Conservation (phyloP, 2,329 filamentous ascomycete species). For the Scolecobasidium constrictum region DNA sequence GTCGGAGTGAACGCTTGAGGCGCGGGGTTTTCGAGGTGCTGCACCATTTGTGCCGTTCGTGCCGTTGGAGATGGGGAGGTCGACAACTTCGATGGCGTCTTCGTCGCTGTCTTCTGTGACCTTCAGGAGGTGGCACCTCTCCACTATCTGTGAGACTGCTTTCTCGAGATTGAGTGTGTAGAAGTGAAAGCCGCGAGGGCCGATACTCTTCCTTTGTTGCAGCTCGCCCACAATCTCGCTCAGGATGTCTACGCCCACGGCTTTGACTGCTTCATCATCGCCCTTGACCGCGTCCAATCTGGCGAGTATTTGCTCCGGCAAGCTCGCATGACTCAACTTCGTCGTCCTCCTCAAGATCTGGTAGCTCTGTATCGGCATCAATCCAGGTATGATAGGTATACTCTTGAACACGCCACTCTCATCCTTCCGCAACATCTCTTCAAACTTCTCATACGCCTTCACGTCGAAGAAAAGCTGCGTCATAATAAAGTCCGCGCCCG, state of each 20-base stretch:
- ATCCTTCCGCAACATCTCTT: conserved; percentile 65
- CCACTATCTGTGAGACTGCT: conserved; percentile 84
- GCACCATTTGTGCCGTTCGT: conserved; percentile 10
- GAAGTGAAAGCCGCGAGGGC: conserved; percentile 83
- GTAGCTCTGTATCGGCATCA: conserved; percentile 98
- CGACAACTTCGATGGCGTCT: conserved; percentile 32
- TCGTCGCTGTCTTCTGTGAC: conserved; percentile 33
- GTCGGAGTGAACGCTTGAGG: conserved; percentile 72
- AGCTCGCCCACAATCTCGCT: conserved; percentile 61
- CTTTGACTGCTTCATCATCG: conserved; percentile 74
- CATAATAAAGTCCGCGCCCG: conserved; percentile 96
- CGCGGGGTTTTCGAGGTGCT: conserved; percentile 43
- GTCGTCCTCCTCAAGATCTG: conserved; percentile 90
- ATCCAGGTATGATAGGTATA: conserved; percentile 81
- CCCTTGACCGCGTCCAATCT: conserved; percentile 63
- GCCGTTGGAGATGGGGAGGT: conserved; percentile 19
- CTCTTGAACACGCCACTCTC: conserved; percentile 75
- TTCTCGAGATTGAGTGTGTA: conserved; percentile 97
- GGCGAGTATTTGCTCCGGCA: conserved; percentile 60
- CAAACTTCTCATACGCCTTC: conserved; percentile 70
- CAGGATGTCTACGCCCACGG: conserved; percentile 69
- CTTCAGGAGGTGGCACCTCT: conserved; percentile 68
- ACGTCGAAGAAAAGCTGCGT: conserved; percentile 95
- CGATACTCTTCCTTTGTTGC: conserved; percentile 24
- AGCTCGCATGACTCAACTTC: conserved; percentile 81